Percentiles rank a stretch among this genome's conserved stretches.
Conservation (phyloP, 1,284 basidiomycete genomes). For the Pholiota adiposa region DNA sequence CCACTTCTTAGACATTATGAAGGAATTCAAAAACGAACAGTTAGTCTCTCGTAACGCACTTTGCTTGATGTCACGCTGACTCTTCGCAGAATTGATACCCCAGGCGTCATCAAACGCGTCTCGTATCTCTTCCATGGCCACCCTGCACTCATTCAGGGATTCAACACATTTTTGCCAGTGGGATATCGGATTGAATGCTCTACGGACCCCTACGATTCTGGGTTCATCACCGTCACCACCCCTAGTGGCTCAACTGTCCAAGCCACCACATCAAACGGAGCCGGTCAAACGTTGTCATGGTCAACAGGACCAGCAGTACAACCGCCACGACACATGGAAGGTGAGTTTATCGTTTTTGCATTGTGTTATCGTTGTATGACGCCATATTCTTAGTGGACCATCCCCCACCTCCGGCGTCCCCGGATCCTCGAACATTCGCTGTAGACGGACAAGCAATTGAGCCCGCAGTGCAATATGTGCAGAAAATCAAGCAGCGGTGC, state of each 20-base stretch:
- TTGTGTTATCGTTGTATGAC: neutral
- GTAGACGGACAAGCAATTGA: constrained; percentile 52
- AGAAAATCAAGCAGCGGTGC: constrained; percentile 96
- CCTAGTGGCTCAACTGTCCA: constrained; percentile 66
- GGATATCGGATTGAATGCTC: constrained; percentile 93
- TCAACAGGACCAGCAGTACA: constrained; percentile 29
- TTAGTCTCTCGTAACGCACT: constrained; percentile 42
- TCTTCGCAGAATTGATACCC: constrained; percentile 86
- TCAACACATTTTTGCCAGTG: constrained; percentile 96
- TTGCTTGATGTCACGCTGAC: constrained; percentile 9
- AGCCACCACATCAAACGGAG: constrained; percentile 43
- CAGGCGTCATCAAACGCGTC: constrained; percentile 95
- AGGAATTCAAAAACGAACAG: constrained; percentile 94
- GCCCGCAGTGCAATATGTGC: constrained; percentile 92
- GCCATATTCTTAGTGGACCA: constrained; percentile 8
- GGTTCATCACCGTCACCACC: constrained; percentile 74
- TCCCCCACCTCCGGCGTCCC: constrained; percentile 17
- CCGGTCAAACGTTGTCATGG: constrained; percentile 41
- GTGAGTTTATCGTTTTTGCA: constrained; percentile 1
- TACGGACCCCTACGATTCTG: constrained; percentile 46
- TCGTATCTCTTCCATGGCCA: constrained; percentile 93
- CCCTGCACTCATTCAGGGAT: constrained; percentile 91
- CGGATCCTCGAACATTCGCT: constrained; percentile 28
- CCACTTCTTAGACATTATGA: constrained; percentile 96
- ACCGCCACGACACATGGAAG: constrained; percentile 13